phyloP scores from a whole-genome alignment of 768 basidiomycete genomes.

The Macrolepiota albuminosa region DNA sequence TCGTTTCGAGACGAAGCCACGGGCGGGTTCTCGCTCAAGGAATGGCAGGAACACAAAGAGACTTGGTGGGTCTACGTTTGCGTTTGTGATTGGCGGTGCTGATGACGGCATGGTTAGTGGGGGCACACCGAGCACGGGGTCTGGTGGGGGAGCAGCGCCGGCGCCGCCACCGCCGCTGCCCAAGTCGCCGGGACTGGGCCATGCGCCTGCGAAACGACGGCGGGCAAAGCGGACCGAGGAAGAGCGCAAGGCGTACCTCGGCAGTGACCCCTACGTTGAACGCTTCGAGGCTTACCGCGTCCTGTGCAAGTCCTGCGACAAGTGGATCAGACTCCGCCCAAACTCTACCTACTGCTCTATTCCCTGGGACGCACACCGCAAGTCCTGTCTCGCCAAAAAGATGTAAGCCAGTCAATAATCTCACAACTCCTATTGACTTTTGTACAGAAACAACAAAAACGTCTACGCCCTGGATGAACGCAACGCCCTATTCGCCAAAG shows the following conservation, averaged over 20 bases:
- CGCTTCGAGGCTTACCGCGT: slow-evolving; percentile 78
- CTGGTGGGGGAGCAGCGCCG: not conserved
- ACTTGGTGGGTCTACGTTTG: slow-evolving; percentile 40
- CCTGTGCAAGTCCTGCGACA: slow-evolving; percentile 74
- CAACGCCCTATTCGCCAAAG: slow-evolving; percentile 52
- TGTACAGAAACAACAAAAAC: slow-evolving; percentile 38
- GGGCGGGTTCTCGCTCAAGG: slow-evolving; percentile 59
- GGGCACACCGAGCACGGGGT: too few relatives aligned
- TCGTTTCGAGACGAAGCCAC: slow-evolving; percentile 63
- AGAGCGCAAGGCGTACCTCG: slow-evolving; percentile 67
- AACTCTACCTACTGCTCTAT: slow-evolving; percentile 89
- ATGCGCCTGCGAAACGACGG: slow-evolving; percentile 53
- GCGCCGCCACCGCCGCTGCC: slow-evolving; percentile 15
- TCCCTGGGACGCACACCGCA: slow-evolving; percentile 83
- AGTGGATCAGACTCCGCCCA: slow-evolving; percentile 81
- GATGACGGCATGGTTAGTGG: too few relatives aligned
- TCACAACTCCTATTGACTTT: not conserved
- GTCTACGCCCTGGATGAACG: slow-evolving; percentile 58
- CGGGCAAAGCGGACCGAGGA: slow-evolving; percentile 76
- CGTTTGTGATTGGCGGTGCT: too few relatives aligned
- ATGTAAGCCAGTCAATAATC: slow-evolving; percentile 25
- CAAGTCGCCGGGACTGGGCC: slow-evolving; percentile 19
- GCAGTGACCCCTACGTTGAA: slow-evolving; percentile 72
- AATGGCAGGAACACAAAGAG: slow-evolving; percentile 65
- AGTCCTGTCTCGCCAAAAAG: slow-evolving; percentile 78